Evolutionary conservation across 768 basidiomycete species (phyloP), one percentile per base, ranked within the genome.

Genomic region (Sistotremastrum suecicum): DNA sequence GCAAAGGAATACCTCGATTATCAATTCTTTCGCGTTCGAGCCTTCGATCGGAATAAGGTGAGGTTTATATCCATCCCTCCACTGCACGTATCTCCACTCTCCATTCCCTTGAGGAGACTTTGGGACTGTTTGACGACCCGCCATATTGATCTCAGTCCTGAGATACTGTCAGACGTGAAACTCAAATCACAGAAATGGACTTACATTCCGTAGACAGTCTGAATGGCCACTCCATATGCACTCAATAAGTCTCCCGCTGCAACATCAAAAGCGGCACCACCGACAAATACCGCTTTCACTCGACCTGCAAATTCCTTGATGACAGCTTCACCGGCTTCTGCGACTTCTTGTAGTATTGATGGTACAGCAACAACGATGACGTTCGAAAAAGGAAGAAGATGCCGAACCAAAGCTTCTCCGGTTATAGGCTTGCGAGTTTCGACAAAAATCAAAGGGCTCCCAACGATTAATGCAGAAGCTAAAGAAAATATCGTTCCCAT

Each of bases 1-100:
- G 20, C 20, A 20, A 20, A 20, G 20, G 20, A 54, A 11, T 46
- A 59, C 58, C 44, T 46, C 44, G 28, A 56, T 43, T 32, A 59
- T 50, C 32, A 59, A 48, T 37, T 54, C 52, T 35, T 42, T 12
- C 8, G 48, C 37, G 34, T 47, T 31, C 20, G 20, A 20, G 11
- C 31, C 48, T 31, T 46, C 42, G 29, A 51, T 37, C 5, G 50
- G 50, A 9, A 44, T 30, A 33, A 50, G 48, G 7, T 34, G 34
- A 33, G 29, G 41, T 33, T 48, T 37, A 30, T 44, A 51, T 12
- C 35, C 29, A 28, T 43, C 43, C 3, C 40, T 36, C 28, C 48
- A 45, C 3, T 36, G 31, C 36, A 51, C 39, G 41, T 51, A 51
- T 38, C 45, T 37, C 50, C 50, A 50, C 31, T 51, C 43, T 30